Evolutionary conservation across 257 asterid species (phyloP), one percentile per base, ranked within the genome.

Genomic region (Nicotiana sylvestris): DNA sequence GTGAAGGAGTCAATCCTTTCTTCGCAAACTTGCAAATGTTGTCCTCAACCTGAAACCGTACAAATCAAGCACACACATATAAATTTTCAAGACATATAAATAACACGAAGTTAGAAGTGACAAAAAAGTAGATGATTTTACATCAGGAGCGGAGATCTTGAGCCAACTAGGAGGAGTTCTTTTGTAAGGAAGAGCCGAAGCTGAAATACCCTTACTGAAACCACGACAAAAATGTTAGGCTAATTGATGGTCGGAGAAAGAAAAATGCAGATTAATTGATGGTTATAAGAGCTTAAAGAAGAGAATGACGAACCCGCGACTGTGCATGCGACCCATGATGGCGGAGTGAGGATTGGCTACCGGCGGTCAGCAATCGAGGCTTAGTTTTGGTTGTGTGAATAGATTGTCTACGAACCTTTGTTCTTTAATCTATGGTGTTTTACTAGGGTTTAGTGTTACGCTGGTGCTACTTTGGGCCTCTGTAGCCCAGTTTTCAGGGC

Each of bases 321-420:
- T 93, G 91, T 93, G 97, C 97, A 93, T 92, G 79, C 97, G 97
- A 86, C 97, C 97, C 97, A 93, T 93, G 91, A 87, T 81, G 89
- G 83, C 88, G 85, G 86, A 30, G 83, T 30, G 35, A 3, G 32
- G 81, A 15, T 7, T 33, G 65, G 29, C 30, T 21, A 64, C 43
- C 2, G 77, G 29, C n/a, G 82, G 33, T 37, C 82, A n/a, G 56
- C 51, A 32, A 56, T 60, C 67, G 33, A 69, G 77, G 77, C 37
- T 43, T 72, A 46, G 35, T n/a, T 72, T 72, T 25, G 60, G 60
- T 72, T 72, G 78, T 21, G 57, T 51, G 35, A 18, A 43, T 43
- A 6, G 60, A n/a, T 21, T 12, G 21, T 69, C 4, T 4, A 18
- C 4, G 10, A 17, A 2, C 8, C 32, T 46, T 13, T 72, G 1